Evolutionary conservation across 768 basidiomycete species (phyloP), one percentile per base, ranked within the genome.

Genomic region (Mycena floridula): DNA sequence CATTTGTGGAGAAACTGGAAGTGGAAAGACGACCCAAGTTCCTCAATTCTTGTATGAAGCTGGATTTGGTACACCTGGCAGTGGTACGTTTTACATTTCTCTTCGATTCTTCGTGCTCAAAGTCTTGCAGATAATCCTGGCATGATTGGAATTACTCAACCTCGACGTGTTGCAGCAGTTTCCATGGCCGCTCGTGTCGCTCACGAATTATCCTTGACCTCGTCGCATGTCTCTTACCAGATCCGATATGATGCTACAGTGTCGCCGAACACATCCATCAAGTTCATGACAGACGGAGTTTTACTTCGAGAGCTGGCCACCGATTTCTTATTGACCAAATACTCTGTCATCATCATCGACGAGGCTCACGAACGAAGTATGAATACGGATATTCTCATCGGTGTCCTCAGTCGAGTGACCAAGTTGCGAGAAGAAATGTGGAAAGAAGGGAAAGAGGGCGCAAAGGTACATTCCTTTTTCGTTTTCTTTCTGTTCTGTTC

Each of bases 261-360:
- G 0, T 92, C 92, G 3, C 74, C 90, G 1, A 73, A 79, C 18
- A 99, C 96, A 2, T 83, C 83, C 7, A 93, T 99, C 70, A 97
- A 98, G 62, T 99, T 98, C 71, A 97, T 98, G 94, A 99, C 96
- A 5, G 96, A 99, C 55, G 96, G 96, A 68, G 92, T 99, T 22
- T 69, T 99, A 25, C 70, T 99, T 13, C 83, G 96, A 44, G 96
- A 99, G 62, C 70, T 98, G 18, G 85, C 91, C 0, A 79, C 79
- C 11, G 94, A 99, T 59, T 96, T 99, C 62, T 62, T 97, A n/a
- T 72, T 99, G n/a, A 79, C 69, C 36, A 89, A 85, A 61, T 99
- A 99, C 60, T 92, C 89, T 5, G 85, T 96, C 22, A 82, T 99
- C 49, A 85, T 98, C 47, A 89, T 99, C 45, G 96, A 99, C 50